Base-by-base conservation (phyloP, 2,329 filamentous ascomycete genomes). In the Fusarium sp. region DNA sequence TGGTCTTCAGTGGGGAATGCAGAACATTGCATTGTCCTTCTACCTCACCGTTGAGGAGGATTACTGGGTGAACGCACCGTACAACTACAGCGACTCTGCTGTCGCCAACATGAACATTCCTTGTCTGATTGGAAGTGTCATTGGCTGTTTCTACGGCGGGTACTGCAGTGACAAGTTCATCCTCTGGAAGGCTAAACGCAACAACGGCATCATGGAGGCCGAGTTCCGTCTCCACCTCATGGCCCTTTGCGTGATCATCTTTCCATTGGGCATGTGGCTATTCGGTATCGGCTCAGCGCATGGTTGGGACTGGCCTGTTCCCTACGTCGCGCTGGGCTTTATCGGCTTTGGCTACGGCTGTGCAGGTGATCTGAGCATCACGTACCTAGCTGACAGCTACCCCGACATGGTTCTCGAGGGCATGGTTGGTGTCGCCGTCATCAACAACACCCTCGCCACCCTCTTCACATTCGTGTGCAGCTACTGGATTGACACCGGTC, bases 271-370 rank as follows among this genome's bases (percentile, higher is more conserved):
- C 15, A 83, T 89, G 75, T 85, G 86, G 79, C 79, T 89, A 1
- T 89, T 89, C 45, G 87, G 87, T 11, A 85, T 89, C 42, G 87
- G 86, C 0, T 86, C 85, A 6, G 84, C 81, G 15, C 81, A 86
- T 42, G 86, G 84, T 3, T 89, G 86, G 87, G 71, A 79, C 41
- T 90, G 88, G 88, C 86, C 85, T 3, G 81, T 81, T 14, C 86
- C 88, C 0, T 90, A 90, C 61, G 81, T 90, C 20, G 88, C 87
- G 4, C 80, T 90, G 1, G 88, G 86, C 8, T 85, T 90, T 72
- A 89, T 89, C 35, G 88, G 88, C 9, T 90, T 90, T 62, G 88
- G 88, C 5, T 90, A 88, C 79, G 88, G 88, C 13, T 90, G 88
- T 57, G 87, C 87, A 5, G 88, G 88, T 11, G 88, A 90, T 78